These are phyloP conservation scores for Astrothelium subdiscretum DNA, from an alignment of 495 filamentous ascomycete genomes.

Conservation along the genomic window DNA sequence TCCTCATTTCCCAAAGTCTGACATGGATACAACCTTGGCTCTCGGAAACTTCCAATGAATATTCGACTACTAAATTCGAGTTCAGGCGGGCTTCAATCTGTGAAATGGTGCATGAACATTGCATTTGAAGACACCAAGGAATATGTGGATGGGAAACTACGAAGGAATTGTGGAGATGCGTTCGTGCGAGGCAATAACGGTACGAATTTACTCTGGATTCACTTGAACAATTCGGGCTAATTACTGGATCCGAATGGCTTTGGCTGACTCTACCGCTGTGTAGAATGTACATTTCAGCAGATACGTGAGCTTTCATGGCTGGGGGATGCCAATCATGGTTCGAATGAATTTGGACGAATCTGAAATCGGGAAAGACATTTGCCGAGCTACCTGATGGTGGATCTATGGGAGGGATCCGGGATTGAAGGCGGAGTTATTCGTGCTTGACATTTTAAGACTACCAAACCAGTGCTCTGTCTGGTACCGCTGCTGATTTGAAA, in stretches of 20 bases:
- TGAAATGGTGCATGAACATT: slow-evolving; percentile 99
- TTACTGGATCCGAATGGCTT: neutral
- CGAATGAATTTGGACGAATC: too few relatives aligned
- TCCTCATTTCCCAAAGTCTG: neutral
- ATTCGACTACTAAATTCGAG: neutral
- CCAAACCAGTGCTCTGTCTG: too few relatives aligned
- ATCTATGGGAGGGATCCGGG: too few relatives aligned
- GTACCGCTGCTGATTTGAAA: too few relatives aligned
- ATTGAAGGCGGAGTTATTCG: too few relatives aligned
- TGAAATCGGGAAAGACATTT: too few relatives aligned
- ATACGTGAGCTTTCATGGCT: too few relatives aligned
- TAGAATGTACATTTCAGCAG: slow-evolving; percentile 69
- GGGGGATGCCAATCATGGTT: too few relatives aligned
- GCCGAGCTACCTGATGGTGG: too few relatives aligned
- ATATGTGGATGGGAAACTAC: slow-evolving; percentile 69
- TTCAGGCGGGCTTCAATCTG: slow-evolving; percentile 81
- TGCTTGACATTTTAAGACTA: too few relatives aligned
- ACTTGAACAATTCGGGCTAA: neutral
- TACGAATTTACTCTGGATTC: slow-evolving; percentile 26
- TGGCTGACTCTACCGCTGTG: neutral
- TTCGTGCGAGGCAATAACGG: slow-evolving; percentile 97
- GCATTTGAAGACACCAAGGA: slow-evolving; percentile 91
- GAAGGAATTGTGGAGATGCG: slow-evolving; percentile 80
- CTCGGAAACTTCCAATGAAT: too few relatives aligned
- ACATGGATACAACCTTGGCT: neutral